A percentile compares a stretch with the other conserved stretches of the same genome.
phyloP scores from a whole-genome alignment of 345 rosid genomes.

The Eucalyptus coolabah region DNA sequence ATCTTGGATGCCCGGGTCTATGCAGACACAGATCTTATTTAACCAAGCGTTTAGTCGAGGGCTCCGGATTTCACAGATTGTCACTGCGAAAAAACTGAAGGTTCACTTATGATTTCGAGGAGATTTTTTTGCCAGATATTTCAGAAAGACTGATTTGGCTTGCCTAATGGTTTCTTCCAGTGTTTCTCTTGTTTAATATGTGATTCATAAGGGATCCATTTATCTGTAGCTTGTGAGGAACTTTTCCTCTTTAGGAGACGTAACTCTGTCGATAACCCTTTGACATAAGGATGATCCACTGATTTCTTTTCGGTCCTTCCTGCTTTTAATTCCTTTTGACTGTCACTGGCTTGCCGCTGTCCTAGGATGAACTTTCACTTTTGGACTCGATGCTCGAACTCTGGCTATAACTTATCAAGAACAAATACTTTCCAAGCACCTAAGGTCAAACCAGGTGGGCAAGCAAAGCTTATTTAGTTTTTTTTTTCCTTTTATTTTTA shows the following conservation, averaged over 20 bases:
- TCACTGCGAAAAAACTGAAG: neutral
- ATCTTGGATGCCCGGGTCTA: neutral
- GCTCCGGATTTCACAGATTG: neutral
- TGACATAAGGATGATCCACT: neutral
- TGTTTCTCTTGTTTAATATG: neutral
- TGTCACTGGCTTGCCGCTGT: neutral
- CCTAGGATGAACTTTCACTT: neutral
- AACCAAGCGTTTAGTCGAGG: neutral
- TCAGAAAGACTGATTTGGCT: neutral
- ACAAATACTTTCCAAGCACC: neutral
- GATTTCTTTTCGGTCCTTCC: neutral
- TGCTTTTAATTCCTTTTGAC: neutral
- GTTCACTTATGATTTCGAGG: conserved; percentile 22
- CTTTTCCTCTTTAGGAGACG: neutral
- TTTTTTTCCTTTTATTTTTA: neutral
- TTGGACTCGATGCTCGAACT: neutral
- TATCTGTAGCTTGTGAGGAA: neutral
- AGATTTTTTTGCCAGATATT: neutral
- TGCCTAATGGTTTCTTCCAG: neutral
- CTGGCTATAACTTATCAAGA: neutral
- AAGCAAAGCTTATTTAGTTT: neutral
- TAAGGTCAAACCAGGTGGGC: neutral
- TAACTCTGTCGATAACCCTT: neutral
- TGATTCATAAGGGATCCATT: neutral
- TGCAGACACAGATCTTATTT: neutral